Evolutionary conservation across 2,329 filamentous ascomycete genomes (phyloP), one percentile per base, ranked within the genome.

Genomic region (Arthroderma uncinatum): DNA sequence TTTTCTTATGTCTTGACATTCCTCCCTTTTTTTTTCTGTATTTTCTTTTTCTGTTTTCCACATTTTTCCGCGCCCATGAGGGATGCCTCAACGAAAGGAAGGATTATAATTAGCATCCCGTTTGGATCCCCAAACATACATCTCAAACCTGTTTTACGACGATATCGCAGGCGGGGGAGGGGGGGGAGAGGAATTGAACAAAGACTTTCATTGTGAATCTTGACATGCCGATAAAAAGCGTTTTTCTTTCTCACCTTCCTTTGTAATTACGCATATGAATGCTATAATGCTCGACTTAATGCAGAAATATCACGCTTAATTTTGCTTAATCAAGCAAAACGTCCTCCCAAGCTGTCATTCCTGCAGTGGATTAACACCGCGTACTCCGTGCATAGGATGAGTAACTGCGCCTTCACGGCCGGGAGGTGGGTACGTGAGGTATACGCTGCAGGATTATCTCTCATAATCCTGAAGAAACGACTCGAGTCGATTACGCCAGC

Each of bases 381-480:
- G 44, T 12, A 30, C 25, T 50, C 14, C 8, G 44, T 50, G 44
- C 25, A 50, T 4, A 30, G 44, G 10, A 50, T 50, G 14, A 19
- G 23, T 6, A 8, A 50, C 25, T 30, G n/a, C 44, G 44, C 44
- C 44, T 7, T 33, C 44, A 16, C 44, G 14, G 44, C 23, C 44
- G n/a, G 25, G 28, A n/a, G 30, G 44, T 44, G 44, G 23, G 25
- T 50, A 33, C 44, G n/a, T 50, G 23, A 50, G 44, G 12, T 19
- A 50, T 30, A 50, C n/a, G 44, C 44, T 50, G 44, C 44, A 50
- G 44, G 44, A 50, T 48, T 30, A 33, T 33, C 8, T 33, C 14
- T 16, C 44, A 50, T n/a, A 19, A 25, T 50, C 25, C 44, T 50
- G 44, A 50, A 50, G 44, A 50, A 50, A 50, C 44, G 28, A n/a